A percentile compares a stretch with the other conserved stretches of the same genome.
Evolutionary conservation across 495 filamentous ascomycete genomes (phyloP).

Genomic region (Tuber melanosporum): DNA sequence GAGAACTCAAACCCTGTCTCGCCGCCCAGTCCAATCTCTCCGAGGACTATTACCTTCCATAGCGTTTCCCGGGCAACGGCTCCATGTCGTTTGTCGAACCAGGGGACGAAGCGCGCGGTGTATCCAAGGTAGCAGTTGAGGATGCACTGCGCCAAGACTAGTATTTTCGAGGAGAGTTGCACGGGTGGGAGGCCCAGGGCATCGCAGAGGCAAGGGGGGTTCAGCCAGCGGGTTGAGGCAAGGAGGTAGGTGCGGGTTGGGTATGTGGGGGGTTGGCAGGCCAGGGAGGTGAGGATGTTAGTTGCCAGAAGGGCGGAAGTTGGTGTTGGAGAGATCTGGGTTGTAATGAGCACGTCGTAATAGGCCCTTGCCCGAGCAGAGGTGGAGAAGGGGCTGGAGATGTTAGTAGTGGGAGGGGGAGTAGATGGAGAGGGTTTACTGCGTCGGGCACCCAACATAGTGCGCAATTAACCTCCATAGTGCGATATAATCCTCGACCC

Average conservation of each 20-base stretch:
- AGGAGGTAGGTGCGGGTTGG: conserved; percentile 58
- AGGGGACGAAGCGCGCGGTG: conserved; percentile 50
- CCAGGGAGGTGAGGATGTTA: conserved; percentile 64
- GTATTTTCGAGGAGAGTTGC: conserved; percentile 51
- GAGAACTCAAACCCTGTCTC: conserved; percentile 60
- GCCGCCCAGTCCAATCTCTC: conserved; percentile 52
- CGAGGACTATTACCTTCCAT: conserved; percentile 50
- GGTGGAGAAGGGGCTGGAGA: conserved; percentile 47
- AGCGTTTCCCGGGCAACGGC: conserved; percentile 50
- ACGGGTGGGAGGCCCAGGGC: conserved; percentile 55
- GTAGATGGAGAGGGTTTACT: conserved; percentile 32
- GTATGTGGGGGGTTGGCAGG: conserved; percentile 57
- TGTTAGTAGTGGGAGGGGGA: neutral
- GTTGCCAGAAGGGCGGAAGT: conserved; percentile 59
- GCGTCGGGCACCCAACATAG: conserved; percentile 62
- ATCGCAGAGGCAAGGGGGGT: conserved; percentile 58
- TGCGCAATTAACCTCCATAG: conserved; percentile 69
- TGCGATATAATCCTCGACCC: conserved; percentile 60
- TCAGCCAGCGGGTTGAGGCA: conserved; percentile 63
- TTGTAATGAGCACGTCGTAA: conserved; percentile 59
- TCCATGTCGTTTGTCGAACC: conserved; percentile 56
- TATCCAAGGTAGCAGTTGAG: conserved; percentile 56
- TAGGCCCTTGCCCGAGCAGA: conserved; percentile 52
- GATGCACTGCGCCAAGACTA: conserved; percentile 63
- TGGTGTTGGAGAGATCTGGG: conserved; percentile 58